Base-by-base conservation (phyloP, 1,284 basidiomycete genomes). In the Kwoniella shivajii region DNA sequence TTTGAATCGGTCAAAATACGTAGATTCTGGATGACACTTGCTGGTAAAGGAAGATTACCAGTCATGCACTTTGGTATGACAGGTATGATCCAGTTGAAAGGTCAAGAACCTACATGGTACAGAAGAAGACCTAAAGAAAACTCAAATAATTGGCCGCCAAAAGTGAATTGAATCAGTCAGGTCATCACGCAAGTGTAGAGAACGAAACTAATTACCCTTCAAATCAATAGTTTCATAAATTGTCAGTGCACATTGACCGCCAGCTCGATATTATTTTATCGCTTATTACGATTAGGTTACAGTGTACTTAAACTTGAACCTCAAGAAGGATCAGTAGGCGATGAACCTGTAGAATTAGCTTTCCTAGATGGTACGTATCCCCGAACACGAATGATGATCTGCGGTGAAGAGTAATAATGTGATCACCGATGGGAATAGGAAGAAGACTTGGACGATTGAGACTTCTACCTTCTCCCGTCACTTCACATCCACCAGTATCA, bases 31-130 rank as follows among this genome's bases (percentile, higher is more conserved):
- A 72, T 90, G n/a, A 80, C 82, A 41, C 80, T 90, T 0, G 83
- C 84, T 37, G 88, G 87, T 3, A 63, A 80, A 22, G 87, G 87
- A 0, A 80, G 80, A 67, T 76, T 83, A 62, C 88, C 88, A 3
- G 85, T 90, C 4, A 78, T 90, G 56, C 88, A 90, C 71, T 88
- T 90, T 64, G 89, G 89, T 2, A 90, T 90, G 89, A 90, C 88
- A 2, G 88, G 89, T 9, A 78, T 86, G 85, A 80, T 91, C 34
- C 85, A 88, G 78, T 87, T 87, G 60, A 54, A 73, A 72, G 89
- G 88, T 1, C 76, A 83, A 60, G 76, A 82, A 26, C 81, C 86
- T 1, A 82, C 82, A 5, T 84, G 85, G 73, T 91, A 92, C 73
- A 82, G 83, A 57, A 81, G 83, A 54, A 79, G 80, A 13, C 83